phyloP scores from a whole-genome alignment of 495 filamentous ascomycete species.

The Trichoderma erinaceum region DNA sequence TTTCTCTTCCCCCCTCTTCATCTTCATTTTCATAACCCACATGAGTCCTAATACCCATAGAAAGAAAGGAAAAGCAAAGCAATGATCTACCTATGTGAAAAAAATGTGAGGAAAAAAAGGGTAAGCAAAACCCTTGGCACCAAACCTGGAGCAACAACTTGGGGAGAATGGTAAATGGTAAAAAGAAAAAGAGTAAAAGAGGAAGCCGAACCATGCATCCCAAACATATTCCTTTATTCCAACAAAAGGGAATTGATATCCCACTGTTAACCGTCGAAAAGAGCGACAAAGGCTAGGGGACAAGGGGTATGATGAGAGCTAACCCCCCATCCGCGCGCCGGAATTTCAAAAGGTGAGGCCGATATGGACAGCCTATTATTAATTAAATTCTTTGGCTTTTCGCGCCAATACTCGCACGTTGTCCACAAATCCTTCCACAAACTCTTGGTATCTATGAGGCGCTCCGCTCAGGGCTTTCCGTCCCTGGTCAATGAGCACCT shows the following conservation, averaged over 20 bases:
- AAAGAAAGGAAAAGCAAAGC: neutral
- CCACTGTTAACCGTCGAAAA: too few relatives aligned
- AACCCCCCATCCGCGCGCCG: neutral
- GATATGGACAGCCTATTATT: neutral
- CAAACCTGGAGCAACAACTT: neutral
- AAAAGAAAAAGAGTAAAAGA: neutral
- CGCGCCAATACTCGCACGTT: slow-evolving; percentile 70
- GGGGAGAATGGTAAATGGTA: neutral
- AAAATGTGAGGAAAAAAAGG: neutral
- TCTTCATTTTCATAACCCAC: neutral
- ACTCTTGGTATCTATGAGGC: slow-evolving; percentile 61
- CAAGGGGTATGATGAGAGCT: neutral
- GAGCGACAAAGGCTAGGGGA: too few relatives aligned
- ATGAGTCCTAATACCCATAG: neutral
- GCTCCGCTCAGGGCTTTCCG: slow-evolving; percentile 49
- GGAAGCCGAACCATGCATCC: neutral
- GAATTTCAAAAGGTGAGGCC: neutral
- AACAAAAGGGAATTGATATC: neutral
- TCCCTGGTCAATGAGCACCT: slow-evolving; percentile 63
- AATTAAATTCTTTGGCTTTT: slow-evolving; percentile 25
- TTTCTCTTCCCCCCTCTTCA: neutral
- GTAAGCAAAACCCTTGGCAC: neutral
- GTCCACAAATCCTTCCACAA: slow-evolving; percentile 78
- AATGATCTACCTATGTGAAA: neutral
- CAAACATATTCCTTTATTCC: neutral